These are phyloP conservation scores for Fusarium pilosicola DNA, from an alignment of 2,329 filamentous ascomycete species.

Conservation along the genomic window DNA sequence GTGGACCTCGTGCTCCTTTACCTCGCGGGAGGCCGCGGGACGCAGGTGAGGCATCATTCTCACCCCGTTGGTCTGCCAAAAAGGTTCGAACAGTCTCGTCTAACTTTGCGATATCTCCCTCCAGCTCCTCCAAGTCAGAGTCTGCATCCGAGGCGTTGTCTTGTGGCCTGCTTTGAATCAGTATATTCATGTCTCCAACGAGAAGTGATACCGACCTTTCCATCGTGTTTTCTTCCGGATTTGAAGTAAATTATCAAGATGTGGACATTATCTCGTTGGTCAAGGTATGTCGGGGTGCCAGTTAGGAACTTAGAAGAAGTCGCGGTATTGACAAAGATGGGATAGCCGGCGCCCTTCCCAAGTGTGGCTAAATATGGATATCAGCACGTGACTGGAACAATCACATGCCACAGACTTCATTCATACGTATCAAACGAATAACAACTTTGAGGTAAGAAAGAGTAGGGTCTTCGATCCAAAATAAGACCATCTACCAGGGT, in stretches of 20 bases:
- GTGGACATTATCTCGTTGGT: not conserved
- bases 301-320: not conserved
- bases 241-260: not conserved
- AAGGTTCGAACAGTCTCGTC: conserved; percentile 56
- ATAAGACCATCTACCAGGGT: not conserved
- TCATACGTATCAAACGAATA: not conserved
- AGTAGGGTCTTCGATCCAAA: not conserved
- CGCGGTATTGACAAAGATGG: not conserved
- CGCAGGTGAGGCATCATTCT: conserved; percentile 28
- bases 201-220: conserved; percentile 2
- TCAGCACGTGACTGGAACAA: not conserved
- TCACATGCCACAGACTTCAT: not conserved
- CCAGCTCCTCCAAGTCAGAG: conserved; percentile 57
- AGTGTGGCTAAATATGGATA: not conserved
- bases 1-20: conserved; percentile 56
- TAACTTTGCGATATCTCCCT: conserved; percentile 56
- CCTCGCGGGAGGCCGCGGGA: conserved; percentile 39
- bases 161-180: conserved; percentile 19
- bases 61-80: conserved; percentile 51
- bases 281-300: not conserved
- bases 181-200: not conserved
- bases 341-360: not conserved
- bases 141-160: conserved; percentile 53
- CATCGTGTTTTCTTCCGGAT: not conserved
- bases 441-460: not conserved